A percentile compares a stretch with the other conserved stretches of the same genome.
phyloP scores from a whole-genome alignment of 1,284 basidiomycete species.

The Amylostereum areolatum region DNA sequence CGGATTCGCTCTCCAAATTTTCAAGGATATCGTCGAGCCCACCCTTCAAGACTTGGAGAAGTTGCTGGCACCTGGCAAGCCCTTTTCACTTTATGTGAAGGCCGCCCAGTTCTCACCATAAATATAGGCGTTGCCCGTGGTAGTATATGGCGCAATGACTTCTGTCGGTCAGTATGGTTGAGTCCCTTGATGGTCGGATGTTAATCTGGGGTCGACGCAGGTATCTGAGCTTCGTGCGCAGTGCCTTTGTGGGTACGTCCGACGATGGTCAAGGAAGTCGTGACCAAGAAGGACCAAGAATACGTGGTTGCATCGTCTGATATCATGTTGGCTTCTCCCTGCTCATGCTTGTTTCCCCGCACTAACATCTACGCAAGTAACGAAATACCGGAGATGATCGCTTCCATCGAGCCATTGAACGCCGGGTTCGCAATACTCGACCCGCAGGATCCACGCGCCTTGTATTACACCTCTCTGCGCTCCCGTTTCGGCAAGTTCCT shows the following conservation, averaged over 20 bases:
- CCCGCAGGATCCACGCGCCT: conserved; percentile 59
- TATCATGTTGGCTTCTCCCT: conserved; percentile 42
- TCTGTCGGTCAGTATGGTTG: conserved; percentile 57
- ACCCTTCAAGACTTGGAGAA: conserved; percentile 54
- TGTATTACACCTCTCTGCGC: conserved; percentile 57
- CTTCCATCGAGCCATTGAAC: conserved; percentile 46
- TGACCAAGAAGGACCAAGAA: conserved; percentile 36
- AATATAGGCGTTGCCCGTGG: conserved; percentile 36
- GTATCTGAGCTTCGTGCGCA: conserved; percentile 57
- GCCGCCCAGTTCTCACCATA: conserved; percentile 11
- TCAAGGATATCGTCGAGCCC: conserved; percentile 69
- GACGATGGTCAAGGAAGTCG: conserved; percentile 49
- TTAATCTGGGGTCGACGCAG: conserved; percentile 27
- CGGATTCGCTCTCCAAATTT: conserved; percentile 69
- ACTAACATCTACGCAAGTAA: conserved; percentile 31
- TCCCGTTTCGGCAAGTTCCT: conserved; percentile 67
- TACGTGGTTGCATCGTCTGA: conserved; percentile 44
- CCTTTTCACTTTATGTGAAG: neutral
- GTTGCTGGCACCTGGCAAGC: conserved; percentile 51
- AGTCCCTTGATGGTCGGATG: neutral
- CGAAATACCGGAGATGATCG: conserved; percentile 71
- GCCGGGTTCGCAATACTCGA: conserved; percentile 72
- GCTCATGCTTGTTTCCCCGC: neutral
- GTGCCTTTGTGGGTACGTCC: conserved; percentile 66
- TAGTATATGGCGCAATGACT: conserved; percentile 81